Base-by-base conservation (phyloP, 805 yeast species). In the Metschnikowia lachancei region DNA sequence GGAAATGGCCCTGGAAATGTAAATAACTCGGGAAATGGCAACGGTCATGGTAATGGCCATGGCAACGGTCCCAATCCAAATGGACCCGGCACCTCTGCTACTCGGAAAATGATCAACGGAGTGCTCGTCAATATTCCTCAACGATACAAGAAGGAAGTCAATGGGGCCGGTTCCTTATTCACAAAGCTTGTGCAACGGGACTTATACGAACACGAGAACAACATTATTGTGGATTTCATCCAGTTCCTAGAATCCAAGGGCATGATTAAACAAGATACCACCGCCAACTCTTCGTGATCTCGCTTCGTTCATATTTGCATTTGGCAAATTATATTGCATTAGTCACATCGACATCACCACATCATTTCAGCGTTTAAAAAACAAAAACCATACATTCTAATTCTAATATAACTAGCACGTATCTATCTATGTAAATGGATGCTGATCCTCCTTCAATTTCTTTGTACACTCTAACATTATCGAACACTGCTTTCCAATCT, bases 401-500 rank as follows among this genome's bases (percentile, higher is more conserved):
- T 22, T 22, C 24, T 4, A 22, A 22, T 22, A 22, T 22, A 22
- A 5, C 24, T 22, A 22, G 24, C 8, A 22, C 24, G 8, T 5
- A 22, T 22, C 24, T 4, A 22, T 22, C 8, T 33, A 47, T 3
- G 38, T 44, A 28, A 48, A 44, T 7, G 46, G 45, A 16, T 46
- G 54, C 26, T 72, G 74, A 45, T 84, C 88, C 47, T 77, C 67
- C 43, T 77, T 74, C 75, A 86, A 78, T 48, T 79, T 74, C 52
- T 75, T 74, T 20, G 87, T 73, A 62, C 96, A 89, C 41, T 86
- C 95, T 36, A 79, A 73, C 69, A 90, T 70, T 22, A 89, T 83
- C 39, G 71, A 67, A 32, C 94, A 92, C 66, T 89, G 97, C 55
- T 83, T 77, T 1, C 87, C 92, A 44, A 89, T 77, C 49, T 87